phyloP scores from a whole-genome alignment of 1,284 basidiomycete species.

The Meira miltonrushii region DNA sequence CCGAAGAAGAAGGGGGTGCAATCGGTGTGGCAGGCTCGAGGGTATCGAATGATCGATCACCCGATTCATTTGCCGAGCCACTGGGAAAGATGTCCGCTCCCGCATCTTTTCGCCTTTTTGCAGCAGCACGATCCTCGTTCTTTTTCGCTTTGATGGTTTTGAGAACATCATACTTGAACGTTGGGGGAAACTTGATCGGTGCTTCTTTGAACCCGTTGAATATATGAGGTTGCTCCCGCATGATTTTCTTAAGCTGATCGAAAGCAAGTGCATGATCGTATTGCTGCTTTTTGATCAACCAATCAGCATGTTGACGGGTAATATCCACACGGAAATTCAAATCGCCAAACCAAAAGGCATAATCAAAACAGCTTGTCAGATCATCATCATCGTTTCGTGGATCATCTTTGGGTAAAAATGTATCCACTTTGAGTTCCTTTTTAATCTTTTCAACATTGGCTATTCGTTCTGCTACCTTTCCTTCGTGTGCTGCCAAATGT shows the following conservation, averaged over 20 bases:
- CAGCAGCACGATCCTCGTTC: conserved; percentile 1
- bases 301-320: conserved; percentile 58
- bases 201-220: conserved; percentile 62
- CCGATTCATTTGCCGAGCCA: too few species aligned
- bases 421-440: conserved; percentile 57
- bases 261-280: conserved; percentile 59
- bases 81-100: neutral
- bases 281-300: conserved; percentile 57
- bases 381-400: conserved; percentile 58
- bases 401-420: conserved; percentile 62
- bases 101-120: conserved; percentile 4
- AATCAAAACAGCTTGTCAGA: conserved; percentile 74
- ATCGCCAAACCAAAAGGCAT: conserved; percentile 74
- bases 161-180: conserved; percentile 75
- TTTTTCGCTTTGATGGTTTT: conserved; percentile 52
- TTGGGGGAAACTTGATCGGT: conserved; percentile 53
- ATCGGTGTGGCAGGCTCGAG: too few species aligned
- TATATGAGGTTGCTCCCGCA: conserved; percentile 58
- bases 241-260: conserved; percentile 70
- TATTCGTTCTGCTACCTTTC: conserved; percentile 47
- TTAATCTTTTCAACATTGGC: conserved; percentile 56
- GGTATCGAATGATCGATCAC: too few species aligned
- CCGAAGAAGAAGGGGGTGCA: too few species aligned
- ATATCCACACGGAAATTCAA: conserved; percentile 59
- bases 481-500: conserved; percentile 63